Evolutionary conservation across 2,329 filamentous ascomycete genomes (phyloP), one percentile per base, ranked within the genome.

Genomic region (Penicillium sp.): DNA sequence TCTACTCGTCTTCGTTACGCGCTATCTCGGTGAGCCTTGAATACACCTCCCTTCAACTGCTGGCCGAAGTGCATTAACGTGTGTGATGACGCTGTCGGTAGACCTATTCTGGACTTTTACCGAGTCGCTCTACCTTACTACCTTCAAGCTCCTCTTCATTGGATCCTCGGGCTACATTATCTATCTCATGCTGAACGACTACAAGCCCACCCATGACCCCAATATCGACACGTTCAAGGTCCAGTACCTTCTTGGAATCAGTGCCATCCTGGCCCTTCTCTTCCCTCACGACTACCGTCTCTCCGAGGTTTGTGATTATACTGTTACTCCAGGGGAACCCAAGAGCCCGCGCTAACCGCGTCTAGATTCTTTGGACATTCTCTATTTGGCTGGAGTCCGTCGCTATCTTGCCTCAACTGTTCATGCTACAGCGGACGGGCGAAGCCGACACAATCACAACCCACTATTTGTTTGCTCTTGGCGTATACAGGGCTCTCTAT

Each of bases 381-480:
- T 95, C 89, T 48, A 96, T 99, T 72, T 99, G 94, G 94, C 83
- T 99, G 28, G 94, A 99, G 77, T 87, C 89, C 4, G 94, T 99
- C 16, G 94, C 94, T 46, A 99, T 99, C 63, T 82, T 99, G 54
- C 94, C 94, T 1, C 94, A 99, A 77, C 83, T 99, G 47, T 97
- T 99, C 75, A 95, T 99, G 90, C 81, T 99, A 58, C 94, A 99
- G 77, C 83, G 94, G 65, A 99, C 94, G 0, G 95, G 94, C 61
- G 92, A 97, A 77, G 95, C 94, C 10, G 94, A 99, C 77, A 96
- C 94, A n/a, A 99, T 99, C 69, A 99, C 94, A 11, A 96, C 92
- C 1, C 92, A 99, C 75, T 99, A 99, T 73, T 82, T 99, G 38
- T 96, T 96, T 68, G 92, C 95, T 13, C 80, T 99, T 33, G 94